phyloP scores from a whole-genome alignment of 306 rosid genomes.

The Betula pendula region DNA sequence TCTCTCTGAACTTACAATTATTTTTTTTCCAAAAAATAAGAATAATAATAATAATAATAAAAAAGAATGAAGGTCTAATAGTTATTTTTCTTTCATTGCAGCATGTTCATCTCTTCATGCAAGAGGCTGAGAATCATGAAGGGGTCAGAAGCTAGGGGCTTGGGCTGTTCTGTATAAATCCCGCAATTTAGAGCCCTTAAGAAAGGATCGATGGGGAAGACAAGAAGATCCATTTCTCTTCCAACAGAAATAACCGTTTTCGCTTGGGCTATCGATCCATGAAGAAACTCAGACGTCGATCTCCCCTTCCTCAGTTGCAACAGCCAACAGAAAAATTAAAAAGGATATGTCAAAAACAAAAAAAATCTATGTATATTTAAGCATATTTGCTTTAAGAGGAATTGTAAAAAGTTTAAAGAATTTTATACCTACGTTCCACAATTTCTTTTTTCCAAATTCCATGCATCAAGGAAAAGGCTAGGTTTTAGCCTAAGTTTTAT shows the following conservation, averaged over 20 bases:
- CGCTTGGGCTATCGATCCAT: slow-evolving; percentile 29
- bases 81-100: neutral
- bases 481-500: too few relatives aligned
- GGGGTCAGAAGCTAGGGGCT: slow-evolving; percentile 49
- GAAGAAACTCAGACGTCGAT: neutral
- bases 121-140: slow-evolving; percentile 57
- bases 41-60: too few relatives aligned
- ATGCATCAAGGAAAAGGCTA: too few relatives aligned
- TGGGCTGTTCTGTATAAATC: slow-evolving; percentile 36
- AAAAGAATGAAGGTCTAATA: neutral
- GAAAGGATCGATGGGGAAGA: neutral
- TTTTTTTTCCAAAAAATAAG: neutral
- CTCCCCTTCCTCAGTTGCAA: neutral
- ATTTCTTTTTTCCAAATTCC: too few relatives aligned
- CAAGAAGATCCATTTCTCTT: neutral
- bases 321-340: neutral
- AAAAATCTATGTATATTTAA: slow-evolving; percentile 1
- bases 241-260: neutral
- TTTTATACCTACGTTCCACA: too few relatives aligned
- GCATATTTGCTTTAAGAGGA: slow-evolving; percentile 12
- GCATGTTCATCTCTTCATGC: slow-evolving; percentile 48
- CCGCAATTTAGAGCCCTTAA: neutral
- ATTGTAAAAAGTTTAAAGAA: slow-evolving; percentile 21
- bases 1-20: neutral
- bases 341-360: neutral